Evolutionary conservation across 495 filamentous ascomycete species (phyloP).

Genomic region (Parachaetomium inaequale): DNA sequence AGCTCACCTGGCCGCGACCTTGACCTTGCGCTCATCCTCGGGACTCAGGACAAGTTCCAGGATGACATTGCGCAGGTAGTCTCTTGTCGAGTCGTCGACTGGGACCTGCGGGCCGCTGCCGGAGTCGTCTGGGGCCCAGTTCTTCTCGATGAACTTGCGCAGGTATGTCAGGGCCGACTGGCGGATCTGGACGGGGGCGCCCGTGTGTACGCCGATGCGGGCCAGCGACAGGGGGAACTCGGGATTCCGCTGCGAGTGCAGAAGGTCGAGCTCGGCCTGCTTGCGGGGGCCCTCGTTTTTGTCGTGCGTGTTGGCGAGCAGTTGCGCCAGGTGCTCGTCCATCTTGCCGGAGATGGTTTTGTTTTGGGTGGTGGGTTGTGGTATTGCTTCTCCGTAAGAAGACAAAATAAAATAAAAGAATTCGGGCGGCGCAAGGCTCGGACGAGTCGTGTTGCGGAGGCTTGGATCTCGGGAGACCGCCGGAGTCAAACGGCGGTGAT

Average conservation of each 20-base stretch:
- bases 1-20: slow-evolving; percentile 65
- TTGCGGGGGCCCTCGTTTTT: slow-evolving; percentile 64
- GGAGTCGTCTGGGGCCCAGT: slow-evolving; percentile 60
- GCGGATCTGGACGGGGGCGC: slow-evolving; percentile 66
- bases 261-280: slow-evolving; percentile 73
- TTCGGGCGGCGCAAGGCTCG: neutral
- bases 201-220: slow-evolving; percentile 70
- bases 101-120: slow-evolving; percentile 67
- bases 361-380: neutral
- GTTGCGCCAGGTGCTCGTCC: slow-evolving; percentile 79
- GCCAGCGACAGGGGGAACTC: slow-evolving; percentile 74
- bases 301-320: slow-evolving; percentile 77
- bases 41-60: slow-evolving; percentile 72
- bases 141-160: slow-evolving; percentile 71
- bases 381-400: neutral
- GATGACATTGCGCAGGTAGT: slow-evolving; percentile 62
- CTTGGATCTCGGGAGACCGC: neutral
- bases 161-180: slow-evolving; percentile 80
- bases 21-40: slow-evolving; percentile 78
- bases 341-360: slow-evolving; percentile 41
- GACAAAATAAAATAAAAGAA: neutral
- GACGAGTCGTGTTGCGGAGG: neutral
- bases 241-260: slow-evolving; percentile 57
- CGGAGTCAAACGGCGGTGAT: slow-evolving; percentile 5
- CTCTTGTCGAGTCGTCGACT: slow-evolving; percentile 64